Conservation (phyloP, 805 yeast genomes). For the Naumovozyma castellii region DNA sequence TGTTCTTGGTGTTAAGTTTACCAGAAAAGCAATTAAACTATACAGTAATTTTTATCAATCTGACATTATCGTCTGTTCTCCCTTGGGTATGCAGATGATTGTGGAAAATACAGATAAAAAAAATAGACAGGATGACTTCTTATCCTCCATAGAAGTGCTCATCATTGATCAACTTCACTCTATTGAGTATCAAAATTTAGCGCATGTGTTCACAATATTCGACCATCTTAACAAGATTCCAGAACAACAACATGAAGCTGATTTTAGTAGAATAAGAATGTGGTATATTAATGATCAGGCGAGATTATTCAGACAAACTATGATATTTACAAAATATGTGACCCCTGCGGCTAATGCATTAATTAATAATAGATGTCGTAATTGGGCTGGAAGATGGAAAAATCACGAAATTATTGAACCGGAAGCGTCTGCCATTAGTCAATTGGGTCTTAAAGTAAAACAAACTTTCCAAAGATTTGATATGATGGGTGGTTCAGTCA, state of each 20-base stretch:
- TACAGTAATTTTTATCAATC: conserved; percentile 77
- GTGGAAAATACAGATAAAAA: conserved; percentile 51
- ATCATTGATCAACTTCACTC: conserved; percentile 79
- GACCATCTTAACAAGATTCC: conserved; percentile 72
- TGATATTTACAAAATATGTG: conserved; percentile 62
- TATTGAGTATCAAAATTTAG: conserved; percentile 88
- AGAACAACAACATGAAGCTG: conserved; percentile 68
- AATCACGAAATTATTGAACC: conserved; percentile 40
- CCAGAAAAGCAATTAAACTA: conserved; percentile 76
- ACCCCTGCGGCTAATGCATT: conserved; percentile 77
- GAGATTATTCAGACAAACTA: conserved; percentile 60
- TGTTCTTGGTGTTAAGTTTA: conserved; percentile 81
- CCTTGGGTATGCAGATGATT: conserved; percentile 76
- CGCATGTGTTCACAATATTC: conserved; percentile 64
- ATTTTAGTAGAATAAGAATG: conserved; percentile 83
- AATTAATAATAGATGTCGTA: conserved; percentile 39
- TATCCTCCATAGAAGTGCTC: conserved; percentile 78
- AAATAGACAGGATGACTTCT: conserved; percentile 65
- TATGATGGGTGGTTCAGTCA: conserved; percentile 35
- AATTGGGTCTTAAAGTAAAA: conserved; percentile 55
- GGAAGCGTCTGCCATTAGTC: conserved; percentile 46
- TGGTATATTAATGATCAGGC: conserved; percentile 86
- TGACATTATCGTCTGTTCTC: conserved; percentile 84
- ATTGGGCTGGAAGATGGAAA: conserved; percentile 52
- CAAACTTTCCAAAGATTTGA: conserved; percentile 69